These are phyloP conservation scores for Beauveria varroae DNA, from an alignment of 2,329 filamentous ascomycete species.

Conservation along the genomic window DNA sequence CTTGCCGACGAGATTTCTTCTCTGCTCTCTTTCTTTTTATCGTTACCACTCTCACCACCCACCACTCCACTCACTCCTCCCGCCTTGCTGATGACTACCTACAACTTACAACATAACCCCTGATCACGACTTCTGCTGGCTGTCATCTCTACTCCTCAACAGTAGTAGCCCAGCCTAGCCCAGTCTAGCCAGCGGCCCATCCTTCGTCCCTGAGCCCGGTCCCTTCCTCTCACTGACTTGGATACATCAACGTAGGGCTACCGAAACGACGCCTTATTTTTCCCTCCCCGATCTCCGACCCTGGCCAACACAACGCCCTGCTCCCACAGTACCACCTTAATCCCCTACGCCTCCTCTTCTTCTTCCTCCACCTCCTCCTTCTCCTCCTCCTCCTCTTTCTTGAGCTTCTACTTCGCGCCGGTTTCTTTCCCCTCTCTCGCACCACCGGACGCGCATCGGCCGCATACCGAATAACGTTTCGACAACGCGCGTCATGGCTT, in stretches of 20 bases:
- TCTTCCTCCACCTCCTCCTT: neutral
- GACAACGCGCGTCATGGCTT: conserved; percentile 8
- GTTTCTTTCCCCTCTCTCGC: neutral
- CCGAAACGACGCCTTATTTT: neutral
- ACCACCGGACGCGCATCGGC: neutral
- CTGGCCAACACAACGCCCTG: neutral
- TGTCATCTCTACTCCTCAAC: neutral
- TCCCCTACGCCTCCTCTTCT: neutral
- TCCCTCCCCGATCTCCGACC: neutral
- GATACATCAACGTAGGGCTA: conserved; percentile 2
- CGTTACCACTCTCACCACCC: neutral
- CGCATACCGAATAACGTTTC: neutral
- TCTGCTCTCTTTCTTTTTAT: neutral
- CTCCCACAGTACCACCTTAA: neutral
- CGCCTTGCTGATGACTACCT: neutral
- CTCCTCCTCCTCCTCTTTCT: neutral
- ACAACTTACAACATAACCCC: neutral
- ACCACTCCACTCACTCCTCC: neutral
- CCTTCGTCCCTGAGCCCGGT: neutral
- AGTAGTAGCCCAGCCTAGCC: neutral
- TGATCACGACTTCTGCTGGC: neutral
- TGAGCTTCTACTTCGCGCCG: neutral
- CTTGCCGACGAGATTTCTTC: neutral
- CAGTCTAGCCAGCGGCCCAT: neutral
- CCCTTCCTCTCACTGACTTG: neutral